Conservation (phyloP, 441 rosid species). For the Eugenia klotzschiana region DNA sequence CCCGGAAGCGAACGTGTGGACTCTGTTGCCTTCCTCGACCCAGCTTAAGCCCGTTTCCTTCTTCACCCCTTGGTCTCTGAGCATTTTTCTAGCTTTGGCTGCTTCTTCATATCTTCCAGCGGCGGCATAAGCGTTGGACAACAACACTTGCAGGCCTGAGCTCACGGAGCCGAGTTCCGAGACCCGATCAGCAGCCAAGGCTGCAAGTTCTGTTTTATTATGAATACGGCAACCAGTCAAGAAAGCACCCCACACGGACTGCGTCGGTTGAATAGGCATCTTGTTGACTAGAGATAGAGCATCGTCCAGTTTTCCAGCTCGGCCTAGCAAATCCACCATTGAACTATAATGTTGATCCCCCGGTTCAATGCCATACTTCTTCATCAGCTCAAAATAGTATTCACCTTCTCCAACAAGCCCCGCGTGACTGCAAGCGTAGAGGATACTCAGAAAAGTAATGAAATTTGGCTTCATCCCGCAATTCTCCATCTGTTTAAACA, state of each 20-base stretch:
- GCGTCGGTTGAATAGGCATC: constrained; percentile 69
- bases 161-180: constrained; percentile 48
- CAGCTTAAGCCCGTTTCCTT: constrained; percentile 86
- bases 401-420: constrained; percentile 54
- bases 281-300: constrained; percentile 34
- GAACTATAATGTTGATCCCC: constrained; percentile 66
- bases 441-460: constrained; percentile 57
- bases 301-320: constrained; percentile 66
- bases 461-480: constrained; percentile 57
- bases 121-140: constrained; percentile 77
- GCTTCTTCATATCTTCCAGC: constrained; percentile 77
- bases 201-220: constrained; percentile 56
- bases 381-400: constrained; percentile 53
- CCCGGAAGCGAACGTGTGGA: constrained; percentile 71
- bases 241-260: constrained; percentile 81
- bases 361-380: constrained; percentile 47
- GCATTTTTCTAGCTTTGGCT: constrained; percentile 66
- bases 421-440: constrained; percentile 77
- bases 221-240: constrained; percentile 69
- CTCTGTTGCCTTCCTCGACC: constrained; percentile 77
- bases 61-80: constrained; percentile 62
- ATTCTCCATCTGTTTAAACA: constrained; percentile 44
- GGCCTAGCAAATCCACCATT: constrained; percentile 69
- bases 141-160: constrained; percentile 52
- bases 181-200: constrained; percentile 60